Evolutionary conservation across 2,329 filamentous ascomycete species (phyloP).

Genomic region (Capronia americana): DNA sequence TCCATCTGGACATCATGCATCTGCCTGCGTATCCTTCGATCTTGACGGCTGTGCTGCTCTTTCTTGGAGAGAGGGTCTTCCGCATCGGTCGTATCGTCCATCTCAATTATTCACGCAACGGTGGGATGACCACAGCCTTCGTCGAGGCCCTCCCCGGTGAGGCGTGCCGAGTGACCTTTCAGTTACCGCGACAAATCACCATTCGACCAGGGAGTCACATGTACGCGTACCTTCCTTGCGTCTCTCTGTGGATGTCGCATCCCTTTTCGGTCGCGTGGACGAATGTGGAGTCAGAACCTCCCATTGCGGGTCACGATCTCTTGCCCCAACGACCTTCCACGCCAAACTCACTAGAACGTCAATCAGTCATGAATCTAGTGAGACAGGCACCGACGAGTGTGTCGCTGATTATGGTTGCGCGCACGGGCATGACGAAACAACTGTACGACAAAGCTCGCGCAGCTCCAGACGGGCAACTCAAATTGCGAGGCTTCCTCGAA

Average conservation of each 20-base stretch:
- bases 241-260: conserved; percentile 57
- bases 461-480: conserved; percentile 56
- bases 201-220: conserved; percentile 65
- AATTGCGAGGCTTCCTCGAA: conserved; percentile 64
- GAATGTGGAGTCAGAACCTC: conserved; percentile 42
- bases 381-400: conserved; percentile 49
- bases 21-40: conserved; percentile 52
- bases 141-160: conserved; percentile 66
- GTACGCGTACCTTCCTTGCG: conserved; percentile 64
- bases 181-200: conserved; percentile 60
- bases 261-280: conserved; percentile 58
- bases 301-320: conserved; percentile 26
- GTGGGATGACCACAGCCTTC: conserved; percentile 58
- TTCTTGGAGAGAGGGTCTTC: conserved; percentile 52
- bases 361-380: conserved; percentile 31
- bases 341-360: conserved; percentile 34
- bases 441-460: conserved; percentile 62
- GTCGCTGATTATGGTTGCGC: conserved; percentile 64
- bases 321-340: conserved; percentile 25
- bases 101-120: conserved; percentile 58
- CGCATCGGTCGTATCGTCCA: conserved; percentile 58
- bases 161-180: conserved; percentile 66
- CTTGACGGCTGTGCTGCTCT: conserved; percentile 47
- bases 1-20: conserved; percentile 51
- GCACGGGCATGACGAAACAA: conserved; percentile 68